Evolutionary conservation across 768 basidiomycete species (phyloP).

Genomic region (Kwoniella pini): DNA sequence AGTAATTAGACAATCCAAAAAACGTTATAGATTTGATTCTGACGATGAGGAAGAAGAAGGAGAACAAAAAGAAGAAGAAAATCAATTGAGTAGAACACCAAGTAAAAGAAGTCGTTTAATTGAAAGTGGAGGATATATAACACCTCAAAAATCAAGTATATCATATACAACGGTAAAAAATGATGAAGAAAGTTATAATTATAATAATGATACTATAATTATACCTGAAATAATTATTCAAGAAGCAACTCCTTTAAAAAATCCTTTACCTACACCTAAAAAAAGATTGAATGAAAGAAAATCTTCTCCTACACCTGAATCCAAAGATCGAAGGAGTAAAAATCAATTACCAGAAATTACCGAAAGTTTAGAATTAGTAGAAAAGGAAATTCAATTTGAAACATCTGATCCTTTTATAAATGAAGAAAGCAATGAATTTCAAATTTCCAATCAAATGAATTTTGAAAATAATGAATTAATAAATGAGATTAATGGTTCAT

Average conservation of each 20-base stretch:
- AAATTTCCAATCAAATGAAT: conserved; percentile 2
- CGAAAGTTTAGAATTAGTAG: conserved; percentile 4
- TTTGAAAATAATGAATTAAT: not conserved
- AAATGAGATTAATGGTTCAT: not conserved
- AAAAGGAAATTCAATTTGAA: not conserved
- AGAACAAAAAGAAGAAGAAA: conserved; percentile 1
- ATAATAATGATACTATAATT: too few relatives aligned
- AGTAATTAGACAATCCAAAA: not conserved
- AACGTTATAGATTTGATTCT: conserved; percentile 35
- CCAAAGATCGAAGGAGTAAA: not conserved
- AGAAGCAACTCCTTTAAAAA: conserved; percentile 42
- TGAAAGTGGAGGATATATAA: not conserved
- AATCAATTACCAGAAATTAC: not conserved
- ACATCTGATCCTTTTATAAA: not conserved
- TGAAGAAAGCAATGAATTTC: not conserved
- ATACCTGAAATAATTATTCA: conserved; percentile 30
- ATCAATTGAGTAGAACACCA: conserved; percentile 10
- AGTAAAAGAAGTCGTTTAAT: not conserved
- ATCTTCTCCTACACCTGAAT: conserved; percentile 5
- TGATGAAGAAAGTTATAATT: too few relatives aligned
- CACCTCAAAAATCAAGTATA: not conserved
- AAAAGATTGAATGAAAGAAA: conserved; percentile 11
- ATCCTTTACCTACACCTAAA: conserved; percentile 30
- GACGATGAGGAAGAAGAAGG: conserved; percentile 30
- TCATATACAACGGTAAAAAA: not conserved